Percentiles rank a stretch among this genome's conserved stretches.
These are phyloP conservation scores for Lotus japonicus DNA, from an alignment of 306 rosid genomes.

Conservation along the genomic window DNA sequence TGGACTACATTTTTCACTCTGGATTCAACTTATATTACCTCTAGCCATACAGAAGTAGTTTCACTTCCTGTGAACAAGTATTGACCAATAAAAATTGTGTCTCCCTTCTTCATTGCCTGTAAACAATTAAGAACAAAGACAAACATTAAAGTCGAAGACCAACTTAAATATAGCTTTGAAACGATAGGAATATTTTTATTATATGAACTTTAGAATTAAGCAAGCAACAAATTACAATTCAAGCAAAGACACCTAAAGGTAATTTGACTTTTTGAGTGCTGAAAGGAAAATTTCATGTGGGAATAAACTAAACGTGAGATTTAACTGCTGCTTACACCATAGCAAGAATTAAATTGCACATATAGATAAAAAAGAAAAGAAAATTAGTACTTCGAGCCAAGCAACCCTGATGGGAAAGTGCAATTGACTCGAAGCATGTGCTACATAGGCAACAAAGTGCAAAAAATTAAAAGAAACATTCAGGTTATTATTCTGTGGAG, in stretches of 20 bases:
- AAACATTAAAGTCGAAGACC: not conserved
- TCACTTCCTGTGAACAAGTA: conserved; percentile 99
- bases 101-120: conserved; percentile 86
- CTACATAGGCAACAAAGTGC: not conserved
- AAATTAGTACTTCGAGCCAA: conserved; percentile 8
- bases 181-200: not conserved
- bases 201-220: not conserved
- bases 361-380: not conserved
- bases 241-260: not conserved
- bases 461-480: not conserved
- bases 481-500: not conserved
- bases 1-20: not conserved
- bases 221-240: not conserved
- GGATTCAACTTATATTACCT: conserved; percentile 44
- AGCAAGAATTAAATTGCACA: not conserved
- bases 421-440: not conserved
- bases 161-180: not conserved
- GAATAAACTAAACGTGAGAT: not conserved
- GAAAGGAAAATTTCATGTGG: not conserved
- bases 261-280: not conserved
- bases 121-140: conserved; percentile 24
- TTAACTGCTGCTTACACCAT: not conserved
- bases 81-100: conserved; percentile 91
- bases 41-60: conserved; percentile 98
- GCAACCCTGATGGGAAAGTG: not conserved